A percentile compares a stretch with the other conserved stretches of the same genome.
phyloP scores from a whole-genome alignment of 1,284 basidiomycete genomes.

The Somion occarium region DNA sequence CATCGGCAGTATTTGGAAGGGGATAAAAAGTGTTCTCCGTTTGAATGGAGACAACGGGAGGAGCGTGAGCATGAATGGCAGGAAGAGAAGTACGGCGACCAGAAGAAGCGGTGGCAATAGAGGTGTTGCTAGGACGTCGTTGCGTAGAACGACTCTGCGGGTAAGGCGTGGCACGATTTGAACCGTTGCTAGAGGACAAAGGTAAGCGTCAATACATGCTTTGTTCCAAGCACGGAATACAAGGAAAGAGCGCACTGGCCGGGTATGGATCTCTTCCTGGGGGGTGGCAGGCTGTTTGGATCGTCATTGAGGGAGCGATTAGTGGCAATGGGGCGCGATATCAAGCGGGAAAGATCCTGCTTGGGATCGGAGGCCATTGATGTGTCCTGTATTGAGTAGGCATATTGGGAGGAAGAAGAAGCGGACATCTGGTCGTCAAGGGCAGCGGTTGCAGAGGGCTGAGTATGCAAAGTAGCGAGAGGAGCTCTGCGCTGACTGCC shows the following conservation, averaged over 20 bases:
- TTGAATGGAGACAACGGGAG: conserved; percentile 17
- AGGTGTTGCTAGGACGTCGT: conserved; percentile 22
- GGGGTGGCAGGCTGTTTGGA: conserved; percentile 12
- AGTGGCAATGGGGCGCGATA: conserved; percentile 18
- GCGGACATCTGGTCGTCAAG: conserved; percentile 26
- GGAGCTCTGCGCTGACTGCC: conserved; percentile 20
- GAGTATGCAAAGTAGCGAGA: conserved; percentile 26
- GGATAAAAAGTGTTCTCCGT: conserved; percentile 12
- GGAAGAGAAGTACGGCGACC: conserved; percentile 2
- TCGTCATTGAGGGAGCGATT: conserved; percentile 20
- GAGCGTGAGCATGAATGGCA: conserved; percentile 4
- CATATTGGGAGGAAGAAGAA: conserved; percentile 10
- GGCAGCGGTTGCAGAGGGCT: conserved; percentile 17
- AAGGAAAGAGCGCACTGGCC: conserved; percentile 21
- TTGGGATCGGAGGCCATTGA: conserved; percentile 18
- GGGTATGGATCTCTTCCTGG: conserved; percentile 25
- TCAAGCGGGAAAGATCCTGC: conserved; percentile 23
- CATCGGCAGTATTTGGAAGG: conserved; percentile 22
- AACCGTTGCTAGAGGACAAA: conserved; percentile 11
- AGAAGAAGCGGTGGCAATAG: conserved; percentile 16
- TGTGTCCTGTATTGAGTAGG: background rate
- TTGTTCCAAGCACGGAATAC: background rate
- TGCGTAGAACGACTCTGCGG: conserved; percentile 16
- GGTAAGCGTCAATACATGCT: background rate
- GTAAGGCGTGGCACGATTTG: conserved; percentile 19